phyloP scores from a whole-genome alignment of 2,329 filamentous ascomycete genomes.

The Xylaria sp. region DNA sequence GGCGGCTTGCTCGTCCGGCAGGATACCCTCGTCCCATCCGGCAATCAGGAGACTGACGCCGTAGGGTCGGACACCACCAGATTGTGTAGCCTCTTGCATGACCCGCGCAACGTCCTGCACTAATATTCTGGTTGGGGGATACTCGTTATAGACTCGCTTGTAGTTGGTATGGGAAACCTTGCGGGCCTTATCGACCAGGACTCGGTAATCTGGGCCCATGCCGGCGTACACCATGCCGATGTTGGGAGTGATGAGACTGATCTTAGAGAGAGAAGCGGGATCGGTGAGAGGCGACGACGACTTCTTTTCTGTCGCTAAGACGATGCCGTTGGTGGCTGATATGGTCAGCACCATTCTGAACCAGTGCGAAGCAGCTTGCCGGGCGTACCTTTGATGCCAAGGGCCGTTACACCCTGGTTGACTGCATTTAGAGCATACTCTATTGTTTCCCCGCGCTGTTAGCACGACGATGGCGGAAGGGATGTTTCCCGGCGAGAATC shows the following conservation, averaged over 20 bases:
- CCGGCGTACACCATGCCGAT: conserved; percentile 99
- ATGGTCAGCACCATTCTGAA: conserved; percentile 22
- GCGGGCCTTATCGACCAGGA: conserved; percentile 95
- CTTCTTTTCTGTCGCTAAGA: conserved; percentile 99
- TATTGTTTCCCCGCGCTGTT: conserved; percentile 45
- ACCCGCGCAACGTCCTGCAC: conserved; percentile 97
- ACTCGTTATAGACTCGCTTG: conserved; percentile 99
- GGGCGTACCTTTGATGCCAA: conserved; percentile 90
- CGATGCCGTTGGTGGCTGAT: conserved; percentile 95
- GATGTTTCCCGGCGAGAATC: neutral
- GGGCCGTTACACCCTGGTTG: conserved; percentile 97
- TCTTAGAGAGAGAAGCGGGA: conserved; percentile 91
- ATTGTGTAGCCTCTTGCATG: conserved; percentile 99
- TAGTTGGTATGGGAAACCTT: conserved; percentile 98
- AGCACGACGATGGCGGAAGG: conserved; percentile 1
- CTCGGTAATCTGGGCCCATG: conserved; percentile 98
- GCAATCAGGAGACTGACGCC: conserved; percentile 95
- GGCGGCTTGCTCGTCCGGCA: conserved; percentile 77
- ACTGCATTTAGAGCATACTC: conserved; percentile 99
- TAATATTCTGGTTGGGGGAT: conserved; percentile 98
- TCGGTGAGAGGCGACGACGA: conserved; percentile 97
- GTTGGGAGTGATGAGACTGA: conserved; percentile 97
- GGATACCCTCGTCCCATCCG: conserved; percentile 95
- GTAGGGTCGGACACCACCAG: conserved; percentile 94
- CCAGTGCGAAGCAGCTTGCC: neutral